A percentile compares a stretch with the other conserved stretches of the same genome.
phyloP scores from a whole-genome alignment of 2,329 filamentous ascomycete genomes.

The Amylocarpus encephaloides region DNA sequence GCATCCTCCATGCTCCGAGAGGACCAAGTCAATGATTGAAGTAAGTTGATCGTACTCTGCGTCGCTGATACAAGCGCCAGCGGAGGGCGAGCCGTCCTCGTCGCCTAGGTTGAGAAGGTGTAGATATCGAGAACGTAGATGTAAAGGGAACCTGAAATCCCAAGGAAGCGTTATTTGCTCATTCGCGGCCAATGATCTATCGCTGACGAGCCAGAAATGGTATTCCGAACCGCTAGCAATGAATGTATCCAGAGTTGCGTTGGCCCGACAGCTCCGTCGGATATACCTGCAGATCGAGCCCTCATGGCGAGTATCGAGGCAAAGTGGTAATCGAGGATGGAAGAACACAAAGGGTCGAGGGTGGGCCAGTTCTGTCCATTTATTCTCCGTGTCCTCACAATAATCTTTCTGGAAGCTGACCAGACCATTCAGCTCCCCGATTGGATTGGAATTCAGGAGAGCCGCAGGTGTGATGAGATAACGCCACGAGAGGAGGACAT shows the following conservation, averaged over 20 bases:
- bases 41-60: constrained; percentile 54
- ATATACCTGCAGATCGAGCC: constrained; percentile 83
- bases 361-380: constrained; percentile 60
- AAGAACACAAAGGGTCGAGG: constrained; percentile 77
- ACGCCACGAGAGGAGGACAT: constrained; percentile 61
- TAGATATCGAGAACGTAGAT: constrained; percentile 46
- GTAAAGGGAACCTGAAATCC: constrained; percentile 61
- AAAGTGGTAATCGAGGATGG: constrained; percentile 80
- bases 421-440: constrained; percentile 70
- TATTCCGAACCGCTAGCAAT: constrained; percentile 72
- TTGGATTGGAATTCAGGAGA: constrained; percentile 33
- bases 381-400: constrained; percentile 57
- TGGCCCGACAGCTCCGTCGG: constrained; percentile 86
- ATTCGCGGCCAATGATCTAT: constrained; percentile 61
- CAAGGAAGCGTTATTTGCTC: constrained; percentile 59
- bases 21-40: constrained; percentile 60
- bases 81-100: constrained; percentile 39
- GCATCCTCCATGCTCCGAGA: constrained; percentile 74
- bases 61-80: constrained; percentile 37
- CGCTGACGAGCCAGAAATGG: constrained; percentile 88
- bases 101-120: constrained; percentile 57
- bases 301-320: constrained; percentile 85
- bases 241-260: constrained; percentile 78
- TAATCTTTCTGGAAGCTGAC: constrained; percentile 70
- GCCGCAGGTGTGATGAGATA: constrained; percentile 45